Evolutionary conservation across 768 basidiomycete genomes (phyloP), one percentile per base, ranked within the genome.

Genomic region (Mycena polygramma): DNA sequence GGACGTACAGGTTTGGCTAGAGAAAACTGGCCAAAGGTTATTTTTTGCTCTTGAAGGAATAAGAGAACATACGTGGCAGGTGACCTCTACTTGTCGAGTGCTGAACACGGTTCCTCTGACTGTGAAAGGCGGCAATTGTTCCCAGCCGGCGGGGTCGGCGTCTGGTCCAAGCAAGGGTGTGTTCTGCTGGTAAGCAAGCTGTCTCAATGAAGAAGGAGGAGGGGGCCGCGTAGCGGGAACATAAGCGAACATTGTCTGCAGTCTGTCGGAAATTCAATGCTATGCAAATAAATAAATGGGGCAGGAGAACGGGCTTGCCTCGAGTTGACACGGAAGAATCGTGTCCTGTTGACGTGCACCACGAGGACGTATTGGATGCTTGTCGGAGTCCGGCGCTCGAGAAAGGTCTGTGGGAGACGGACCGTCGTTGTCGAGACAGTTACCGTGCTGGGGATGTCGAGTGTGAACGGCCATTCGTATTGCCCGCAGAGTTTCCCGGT

Each of bases 371-470:
- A 74, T 48, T 71, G 70, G 20, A 74, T 57, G 68, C 70, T 71
- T 11, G 68, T 71, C 13, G 66, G 57, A 48, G 71, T 59, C 1
- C 73, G 63, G 17, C 73, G 19, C 55, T 74, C 73, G 7, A 71
- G 49, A 51, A 74, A 71, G 17, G 70, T 66, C 60, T 74, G 70
- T 2, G 73, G 73, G 10, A 74, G 72, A 24, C 46, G 66, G 54
- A 67, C 67, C 14, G 68, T 73, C 24, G 60, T 66, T 10, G 39
- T 55, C 11, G 60, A 14, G 17, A 71, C 8, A 5, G 61, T 52
- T 11, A 77, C 73, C 8, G 69, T 36, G 19, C 24, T 57, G 14
- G 77, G 77, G 0, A 88, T 77, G 19, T 75, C 72, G 9, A 78
- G 53, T 4, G 72, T 68, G 63, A 78, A 78, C 10, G 75, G 73